Conservation (phyloP, 805 yeast genomes). For the Debaryomyces maramus region DNA sequence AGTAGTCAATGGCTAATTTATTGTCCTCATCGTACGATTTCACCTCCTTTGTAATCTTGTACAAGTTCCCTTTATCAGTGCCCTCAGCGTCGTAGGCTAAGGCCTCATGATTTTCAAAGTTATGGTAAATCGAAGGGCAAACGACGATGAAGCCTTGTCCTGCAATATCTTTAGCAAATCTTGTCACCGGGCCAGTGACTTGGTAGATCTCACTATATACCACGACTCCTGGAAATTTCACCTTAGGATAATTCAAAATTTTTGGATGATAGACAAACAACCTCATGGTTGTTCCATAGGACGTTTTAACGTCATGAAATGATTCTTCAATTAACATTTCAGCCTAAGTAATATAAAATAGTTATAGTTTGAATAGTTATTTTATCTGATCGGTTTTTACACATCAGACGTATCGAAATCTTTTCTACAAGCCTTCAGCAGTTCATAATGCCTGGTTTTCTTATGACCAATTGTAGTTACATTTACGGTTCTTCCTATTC, state of each 20-base stretch:
- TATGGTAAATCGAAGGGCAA: conserved; percentile 80
- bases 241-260: conserved; percentile 71
- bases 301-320: conserved; percentile 62
- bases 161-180: conserved; percentile 77
- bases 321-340: conserved; percentile 69
- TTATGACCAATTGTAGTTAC: too few relatives aligned
- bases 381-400: neutral
- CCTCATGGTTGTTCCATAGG: conserved; percentile 66
- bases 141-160: conserved; percentile 77
- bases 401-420: too few relatives aligned
- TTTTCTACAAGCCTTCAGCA: too few relatives aligned
- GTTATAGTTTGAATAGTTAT: neutral
- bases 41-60: conserved; percentile 65
- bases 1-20: conserved; percentile 60
- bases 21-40: conserved; percentile 77
- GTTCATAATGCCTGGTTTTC: too few relatives aligned
- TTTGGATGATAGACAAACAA: conserved; percentile 66
- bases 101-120: conserved; percentile 63
- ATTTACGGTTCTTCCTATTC: too few relatives aligned
- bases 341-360: neutral
- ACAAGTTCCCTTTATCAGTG: conserved; percentile 70
- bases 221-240: conserved; percentile 77
- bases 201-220: conserved; percentile 82
- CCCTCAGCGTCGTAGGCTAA: conserved; percentile 71
- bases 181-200: conserved; percentile 76